Percentiles rank a stretch among this genome's conserved stretches.
phyloP scores from a whole-genome alignment of 768 basidiomycete species.

The Hygrophoropsis aurantiaca region DNA sequence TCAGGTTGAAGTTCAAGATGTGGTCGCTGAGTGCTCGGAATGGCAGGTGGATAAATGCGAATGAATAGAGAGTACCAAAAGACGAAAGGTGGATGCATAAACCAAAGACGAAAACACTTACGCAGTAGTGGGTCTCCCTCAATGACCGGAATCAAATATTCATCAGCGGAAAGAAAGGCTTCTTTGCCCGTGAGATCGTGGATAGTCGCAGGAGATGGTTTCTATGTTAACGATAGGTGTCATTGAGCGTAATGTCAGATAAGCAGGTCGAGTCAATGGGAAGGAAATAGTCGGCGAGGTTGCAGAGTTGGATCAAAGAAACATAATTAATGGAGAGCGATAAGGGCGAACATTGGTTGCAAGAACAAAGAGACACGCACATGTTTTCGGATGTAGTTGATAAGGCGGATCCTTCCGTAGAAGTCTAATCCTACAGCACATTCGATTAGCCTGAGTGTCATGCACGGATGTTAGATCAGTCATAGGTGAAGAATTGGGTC shows the following conservation, averaged over 20 bases:
- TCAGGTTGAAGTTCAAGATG: neutral
- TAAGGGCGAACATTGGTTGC: neutral
- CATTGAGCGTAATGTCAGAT: conserved; percentile 6
- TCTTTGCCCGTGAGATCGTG: conserved; percentile 55
- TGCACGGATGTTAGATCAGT: too few species aligned
- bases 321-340: too few species aligned
- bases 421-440: conserved; percentile 78
- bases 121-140: conserved; percentile 90
- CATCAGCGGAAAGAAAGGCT: conserved; percentile 68
- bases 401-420: conserved; percentile 74
- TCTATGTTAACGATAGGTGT: conserved; percentile 38
- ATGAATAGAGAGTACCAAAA: neutral
- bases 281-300: neutral
- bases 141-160: conserved; percentile 77
- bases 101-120: conserved; percentile 49
- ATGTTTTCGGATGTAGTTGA: conserved; percentile 85
- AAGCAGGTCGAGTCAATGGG: neutral
- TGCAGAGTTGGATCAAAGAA: neutral
- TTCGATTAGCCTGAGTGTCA: too few species aligned
- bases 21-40: neutral
- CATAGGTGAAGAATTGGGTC: too few species aligned
- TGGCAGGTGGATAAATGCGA: neutral
- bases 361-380: conserved; percentile 33
- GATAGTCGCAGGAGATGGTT: conserved; percentile 46
- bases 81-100: too few species aligned